Percentiles rank a stretch among this genome's conserved stretches.
These are phyloP conservation scores for Pythium dissimile DNA, from an alignment of 352 stramenopile genomes.

Conservation along the genomic window DNA sequence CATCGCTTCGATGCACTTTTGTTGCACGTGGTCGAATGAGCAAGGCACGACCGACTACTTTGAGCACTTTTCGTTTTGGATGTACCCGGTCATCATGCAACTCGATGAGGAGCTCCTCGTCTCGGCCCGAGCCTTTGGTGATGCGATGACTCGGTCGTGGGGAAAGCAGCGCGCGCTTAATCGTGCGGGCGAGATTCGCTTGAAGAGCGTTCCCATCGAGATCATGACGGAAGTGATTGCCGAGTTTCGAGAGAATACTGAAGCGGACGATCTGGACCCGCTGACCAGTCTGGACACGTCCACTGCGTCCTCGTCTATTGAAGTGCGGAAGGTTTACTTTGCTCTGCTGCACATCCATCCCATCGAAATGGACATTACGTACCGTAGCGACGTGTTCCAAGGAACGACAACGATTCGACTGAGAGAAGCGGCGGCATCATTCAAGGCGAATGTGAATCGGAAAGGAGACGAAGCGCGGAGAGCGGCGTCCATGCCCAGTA, in stretches of 20 bases:
- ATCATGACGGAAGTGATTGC: conserved; percentile 70
- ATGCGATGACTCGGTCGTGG: conserved; percentile 54
- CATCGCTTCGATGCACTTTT: conserved; percentile 84
- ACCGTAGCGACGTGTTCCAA: conserved; percentile 84
- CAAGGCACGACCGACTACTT: conserved; percentile 88
- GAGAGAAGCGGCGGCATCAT: conserved; percentile 40
- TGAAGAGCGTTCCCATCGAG: conserved; percentile 82
- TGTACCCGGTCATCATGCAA: conserved; percentile 82
- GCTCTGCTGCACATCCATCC: conserved; percentile 84
- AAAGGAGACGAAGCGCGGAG: conserved; percentile 32
- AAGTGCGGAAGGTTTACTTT: conserved; percentile 87
- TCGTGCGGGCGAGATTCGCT: conserved; percentile 67
- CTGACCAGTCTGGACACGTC: conserved; percentile 66
- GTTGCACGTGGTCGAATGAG: conserved; percentile 87
- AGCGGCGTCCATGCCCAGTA: conserved; percentile 32
- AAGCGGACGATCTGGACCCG: conserved; percentile 75
- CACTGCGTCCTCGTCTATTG: conserved; percentile 58
- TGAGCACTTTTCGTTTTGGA: conserved; percentile 86
- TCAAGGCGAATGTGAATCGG: conserved; percentile 21
- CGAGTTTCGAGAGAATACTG: conserved; percentile 78
- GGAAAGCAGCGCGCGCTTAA: conserved; percentile 66
- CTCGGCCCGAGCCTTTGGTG: conserved; percentile 71
- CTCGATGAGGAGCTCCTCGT: conserved; percentile 84
- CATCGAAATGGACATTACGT: conserved; percentile 87
- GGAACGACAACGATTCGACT: conserved; percentile 52